These are phyloP conservation scores for Pythium monospermum DNA, from an alignment of 352 stramenopile genomes.

Conservation along the genomic window DNA sequence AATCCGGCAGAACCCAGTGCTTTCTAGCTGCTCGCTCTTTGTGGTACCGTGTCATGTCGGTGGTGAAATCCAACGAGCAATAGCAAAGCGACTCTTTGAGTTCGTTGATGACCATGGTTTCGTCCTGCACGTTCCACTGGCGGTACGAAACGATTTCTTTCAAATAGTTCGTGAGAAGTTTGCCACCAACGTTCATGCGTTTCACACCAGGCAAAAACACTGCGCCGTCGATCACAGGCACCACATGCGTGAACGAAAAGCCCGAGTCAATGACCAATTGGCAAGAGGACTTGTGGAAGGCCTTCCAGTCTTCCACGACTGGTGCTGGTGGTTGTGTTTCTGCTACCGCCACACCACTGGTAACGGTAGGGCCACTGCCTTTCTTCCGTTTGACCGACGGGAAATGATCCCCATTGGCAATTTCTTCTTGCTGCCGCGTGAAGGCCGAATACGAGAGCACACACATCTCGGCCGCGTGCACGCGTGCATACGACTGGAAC, in stretches of 20 bases:
- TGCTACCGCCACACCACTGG: no score
- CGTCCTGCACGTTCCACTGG: conserved; percentile 96
- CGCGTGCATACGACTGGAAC: conserved; percentile 47
- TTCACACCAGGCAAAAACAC: conserved; percentile 46
- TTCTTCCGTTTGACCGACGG: conserved; percentile 14
- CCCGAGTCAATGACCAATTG: conserved; percentile 91
- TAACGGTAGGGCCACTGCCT: not conserved
- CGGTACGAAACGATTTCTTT: conserved; percentile 95
- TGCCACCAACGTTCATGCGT: conserved; percentile 92
- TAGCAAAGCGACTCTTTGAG: conserved; percentile 90
- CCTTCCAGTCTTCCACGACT: conserved; percentile 22
- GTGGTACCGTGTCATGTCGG: conserved; percentile 61
- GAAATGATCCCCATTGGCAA: not conserved
- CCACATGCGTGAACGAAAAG: conserved; percentile 94
- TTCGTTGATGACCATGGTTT: conserved; percentile 62
- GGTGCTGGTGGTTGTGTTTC: conserved; percentile 12
- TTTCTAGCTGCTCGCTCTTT: conserved; percentile 27
- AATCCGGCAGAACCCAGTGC: conserved; percentile 83
- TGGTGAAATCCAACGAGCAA: conserved; percentile 82
- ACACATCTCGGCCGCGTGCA: conserved; percentile 52
- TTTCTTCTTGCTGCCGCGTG: conserved; percentile 16
- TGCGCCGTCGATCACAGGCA: conserved; percentile 82
- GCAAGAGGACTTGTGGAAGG: conserved; percentile 51
- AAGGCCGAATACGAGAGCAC: conserved; percentile 53
- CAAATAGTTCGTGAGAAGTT: conserved; percentile 95